Base-by-base conservation (phyloP, 1,284 basidiomycete genomes). In the Cutaneotrichosporon mucoides region DNA sequence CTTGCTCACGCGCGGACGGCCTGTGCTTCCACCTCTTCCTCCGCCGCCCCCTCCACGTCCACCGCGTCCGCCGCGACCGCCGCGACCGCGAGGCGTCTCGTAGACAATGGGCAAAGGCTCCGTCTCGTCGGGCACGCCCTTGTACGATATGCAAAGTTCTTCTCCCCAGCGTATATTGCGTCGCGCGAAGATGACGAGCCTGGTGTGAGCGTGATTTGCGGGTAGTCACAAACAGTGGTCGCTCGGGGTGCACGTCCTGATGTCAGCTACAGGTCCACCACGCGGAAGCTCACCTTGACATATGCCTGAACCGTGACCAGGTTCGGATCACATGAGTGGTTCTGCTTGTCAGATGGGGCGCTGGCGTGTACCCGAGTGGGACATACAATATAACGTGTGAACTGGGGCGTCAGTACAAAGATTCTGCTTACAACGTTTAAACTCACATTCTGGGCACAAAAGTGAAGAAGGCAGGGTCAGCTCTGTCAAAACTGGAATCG, bases 241-340 rank as follows among this genome's bases (percentile, higher is more conserved):
- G 87, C 46, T 76, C 75, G 4, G 76, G 73, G 58, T 78, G 75
- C 46, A 68, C 76, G 57, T 78, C 76, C 70, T 75, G 53, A 35
- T 13, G 53, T 59, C 24, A 64, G 52, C 43, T 34, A 13, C 15
- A 24, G 4, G 5, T 51, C 8, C 15, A 5, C 35, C 7, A 24
- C 24, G 24, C 6, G 38, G 10, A 6, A 51, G 37, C 15, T 12
- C 50, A 75, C 85, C 61, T 88, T 84, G 64, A 86, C 84, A 62
- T 89, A 88, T 38, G 85, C 86, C 1, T 88, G 81, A n/a, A 83
- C 81, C 10, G 91, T 82, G 5, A 74, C 74, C 62, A 89, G 85
- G 72, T 95, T 96, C 0, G 92, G 91, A 62, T 90, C 86, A 70
- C 92, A 95, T 13, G 88, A 91, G 69, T 95, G 91, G 68, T 93